Conservation (phyloP, 345 rosid genomes). For the Litchi chinensis region DNA sequence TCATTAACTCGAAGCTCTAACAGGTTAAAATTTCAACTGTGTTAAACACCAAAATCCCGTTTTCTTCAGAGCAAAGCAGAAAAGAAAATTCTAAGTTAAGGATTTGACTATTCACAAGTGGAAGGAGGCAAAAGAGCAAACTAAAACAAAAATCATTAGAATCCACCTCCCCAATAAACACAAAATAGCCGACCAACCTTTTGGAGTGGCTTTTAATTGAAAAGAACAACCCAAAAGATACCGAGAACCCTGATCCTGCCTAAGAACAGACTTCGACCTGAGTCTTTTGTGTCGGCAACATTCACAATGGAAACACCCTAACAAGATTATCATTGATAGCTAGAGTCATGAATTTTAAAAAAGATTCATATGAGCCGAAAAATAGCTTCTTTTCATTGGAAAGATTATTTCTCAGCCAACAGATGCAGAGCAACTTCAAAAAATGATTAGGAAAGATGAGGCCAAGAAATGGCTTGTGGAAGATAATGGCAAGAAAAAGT, state of each 20-base stretch:
- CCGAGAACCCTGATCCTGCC: too few relatives aligned
- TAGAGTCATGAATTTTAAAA: slow-evolving; percentile 8
- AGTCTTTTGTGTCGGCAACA: slow-evolving; percentile 29
- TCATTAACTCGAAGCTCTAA: too few relatives aligned
- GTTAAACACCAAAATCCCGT: too few relatives aligned
- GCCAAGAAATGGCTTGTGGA: slow-evolving; percentile 11
- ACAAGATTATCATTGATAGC: slow-evolving; percentile 15
- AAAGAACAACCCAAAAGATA: neutral
- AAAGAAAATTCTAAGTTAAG: too few relatives aligned
- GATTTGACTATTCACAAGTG: neutral
- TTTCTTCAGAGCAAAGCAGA: too few relatives aligned
- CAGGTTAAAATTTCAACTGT: too few relatives aligned
- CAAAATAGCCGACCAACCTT: slow-evolving; percentile 3
- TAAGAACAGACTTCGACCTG: slow-evolving; percentile 27
- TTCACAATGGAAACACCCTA: slow-evolving; percentile 11
- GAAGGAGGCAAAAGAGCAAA: slow-evolving; percentile 7
- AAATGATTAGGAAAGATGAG: slow-evolving; percentile 14
- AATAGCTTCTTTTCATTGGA: slow-evolving; percentile 15
- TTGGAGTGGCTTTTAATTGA: slow-evolving; percentile 4
- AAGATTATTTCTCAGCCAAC: slow-evolving; percentile 30
- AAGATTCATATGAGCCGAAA: neutral
- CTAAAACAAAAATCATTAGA: neutral
- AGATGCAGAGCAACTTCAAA: too few relatives aligned
- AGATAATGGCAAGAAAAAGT: neutral
- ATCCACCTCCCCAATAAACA: neutral